These are phyloP conservation scores for Macrotyloma uniflorum DNA, from an alignment of 306 rosid species.

Conservation along the genomic window DNA sequence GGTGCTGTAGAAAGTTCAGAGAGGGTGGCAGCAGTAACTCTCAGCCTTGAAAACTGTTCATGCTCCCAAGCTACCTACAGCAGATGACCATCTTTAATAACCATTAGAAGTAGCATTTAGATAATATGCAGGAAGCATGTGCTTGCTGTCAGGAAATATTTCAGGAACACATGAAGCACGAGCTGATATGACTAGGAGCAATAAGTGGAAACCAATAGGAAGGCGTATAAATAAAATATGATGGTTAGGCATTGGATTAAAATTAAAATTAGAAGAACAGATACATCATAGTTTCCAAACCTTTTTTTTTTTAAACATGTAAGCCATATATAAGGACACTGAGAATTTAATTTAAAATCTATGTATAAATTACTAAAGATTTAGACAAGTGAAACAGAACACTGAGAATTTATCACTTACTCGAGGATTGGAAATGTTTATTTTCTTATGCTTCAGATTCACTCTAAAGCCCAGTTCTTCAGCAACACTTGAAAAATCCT, in stretches of 20 bases:
- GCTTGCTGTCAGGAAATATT: slow-evolving; percentile 20
- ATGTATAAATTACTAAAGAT: slow-evolving; percentile 17
- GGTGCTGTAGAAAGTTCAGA: slow-evolving; percentile 84
- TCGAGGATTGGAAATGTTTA: slow-evolving; percentile 93
- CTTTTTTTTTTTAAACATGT: not conserved
- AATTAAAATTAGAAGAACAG: not conserved
- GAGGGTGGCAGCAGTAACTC: slow-evolving; percentile 97
- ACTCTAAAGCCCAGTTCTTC: slow-evolving; percentile 78
- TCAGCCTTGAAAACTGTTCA: slow-evolving; percentile 93
- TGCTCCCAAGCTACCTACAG: slow-evolving; percentile 99
- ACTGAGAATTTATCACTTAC: slow-evolving; percentile 59
- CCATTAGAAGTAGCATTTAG: slow-evolving; percentile 32
- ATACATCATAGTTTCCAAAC: not conserved
- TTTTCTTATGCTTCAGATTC: slow-evolving; percentile 96
- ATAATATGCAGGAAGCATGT: slow-evolving; percentile 7
- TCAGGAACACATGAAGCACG: not conserved
- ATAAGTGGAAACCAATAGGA: not conserved
- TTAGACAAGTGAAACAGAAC: slow-evolving; percentile 25
- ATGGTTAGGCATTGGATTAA: not conserved
- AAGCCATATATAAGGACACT: slow-evolving; percentile 5
- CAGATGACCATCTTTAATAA: slow-evolving; percentile 50
- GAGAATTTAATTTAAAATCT: too few species aligned
- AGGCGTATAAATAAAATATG: not conserved
- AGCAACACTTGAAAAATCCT: slow-evolving; percentile 93
- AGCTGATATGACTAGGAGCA: slow-evolving; percentile 4